Conservation (phyloP, 176 grass and related monocot genomes). For the Bolboschoenus planiculmis region DNA sequence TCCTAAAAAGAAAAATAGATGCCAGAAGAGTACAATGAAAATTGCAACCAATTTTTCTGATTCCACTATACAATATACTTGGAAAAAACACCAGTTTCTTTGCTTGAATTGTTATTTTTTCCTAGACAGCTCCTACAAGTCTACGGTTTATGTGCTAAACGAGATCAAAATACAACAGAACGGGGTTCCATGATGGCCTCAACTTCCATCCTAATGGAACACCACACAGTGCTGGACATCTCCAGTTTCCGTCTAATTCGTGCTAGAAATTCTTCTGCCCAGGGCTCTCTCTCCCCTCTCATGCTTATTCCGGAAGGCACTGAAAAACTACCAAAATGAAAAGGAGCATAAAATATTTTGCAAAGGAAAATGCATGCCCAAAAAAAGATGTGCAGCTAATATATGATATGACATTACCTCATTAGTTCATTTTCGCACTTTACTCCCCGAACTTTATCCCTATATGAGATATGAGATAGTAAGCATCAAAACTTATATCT, state of each 20-base stretch:
- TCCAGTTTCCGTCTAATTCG: conserved; percentile 37
- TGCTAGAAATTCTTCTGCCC: conserved; percentile 50
- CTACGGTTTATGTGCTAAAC: background rate
- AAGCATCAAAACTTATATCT: background rate
- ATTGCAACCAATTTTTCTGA: background rate
- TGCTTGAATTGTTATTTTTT: background rate
- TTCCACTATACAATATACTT: background rate
- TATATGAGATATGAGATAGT: conserved; percentile 18
- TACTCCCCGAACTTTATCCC: conserved; percentile 7
- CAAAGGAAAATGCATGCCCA: background rate
- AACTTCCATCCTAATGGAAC: conserved; percentile 47
- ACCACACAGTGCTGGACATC: conserved; percentile 42
- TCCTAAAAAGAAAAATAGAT: background rate
- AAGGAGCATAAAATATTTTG: conserved; percentile 12
- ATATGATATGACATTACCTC: conserved; percentile 38
- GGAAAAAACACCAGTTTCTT: background rate
- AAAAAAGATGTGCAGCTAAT: background rate
- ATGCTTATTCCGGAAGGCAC: conserved; percentile 44
- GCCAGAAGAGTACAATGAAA: background rate
- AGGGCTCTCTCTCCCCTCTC: conserved; percentile 50
- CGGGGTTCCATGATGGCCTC: conserved; percentile 26
- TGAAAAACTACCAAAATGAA: conserved; percentile 53
- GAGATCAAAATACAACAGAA: conserved; percentile 18
- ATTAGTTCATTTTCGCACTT: conserved; percentile 54
- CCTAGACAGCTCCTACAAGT: background rate